Percentiles rank a stretch among this genome's conserved stretches.
Conservation (phyloP, 2,329 filamentous ascomycete genomes). For the Aaosphaeria arxii region DNA sequence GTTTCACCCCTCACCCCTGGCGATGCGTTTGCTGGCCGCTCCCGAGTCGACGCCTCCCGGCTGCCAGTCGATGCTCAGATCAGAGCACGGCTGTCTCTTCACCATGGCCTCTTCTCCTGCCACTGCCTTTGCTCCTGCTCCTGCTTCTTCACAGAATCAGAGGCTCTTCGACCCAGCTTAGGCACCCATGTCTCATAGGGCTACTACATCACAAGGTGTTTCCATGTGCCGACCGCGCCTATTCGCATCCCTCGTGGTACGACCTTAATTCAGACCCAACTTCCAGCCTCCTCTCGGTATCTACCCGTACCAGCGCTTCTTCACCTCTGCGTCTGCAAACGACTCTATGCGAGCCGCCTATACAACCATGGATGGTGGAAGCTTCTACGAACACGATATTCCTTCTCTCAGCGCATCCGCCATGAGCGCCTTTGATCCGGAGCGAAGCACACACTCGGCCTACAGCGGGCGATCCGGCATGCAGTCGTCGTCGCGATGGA, state of each 20-base stretch:
- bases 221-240: slow-evolving; percentile 29
- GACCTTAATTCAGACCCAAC: slow-evolving; percentile 12
- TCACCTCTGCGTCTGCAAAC: slow-evolving; percentile 2
- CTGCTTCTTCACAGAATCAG: slow-evolving; percentile 5
- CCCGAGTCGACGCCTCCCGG: slow-evolving; percentile 2
- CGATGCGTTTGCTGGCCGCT: slow-evolving; percentile 18
- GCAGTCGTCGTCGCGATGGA: slow-evolving; percentile 47
- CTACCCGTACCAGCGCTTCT: neutral
- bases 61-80: slow-evolving; percentile 11
- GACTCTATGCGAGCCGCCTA: slow-evolving; percentile 17
- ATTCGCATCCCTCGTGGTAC: slow-evolving; percentile 19
- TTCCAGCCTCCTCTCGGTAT: slow-evolving; percentile 13
- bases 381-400: slow-evolving; percentile 36
- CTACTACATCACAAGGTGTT: slow-evolving; percentile 31
- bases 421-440: slow-evolving; percentile 37
- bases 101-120: slow-evolving; percentile 2
- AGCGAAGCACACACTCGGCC: slow-evolving; percentile 33
- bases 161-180: slow-evolving; percentile 10
- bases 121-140: no score
- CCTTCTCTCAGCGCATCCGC: slow-evolving; percentile 35
- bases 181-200: slow-evolving; percentile 25
- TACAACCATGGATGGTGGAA: slow-evolving; percentile 30
- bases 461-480: slow-evolving; percentile 60
- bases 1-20: slow-evolving; percentile 27
- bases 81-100: slow-evolving; percentile 7